phyloP scores from a whole-genome alignment of 2,329 filamentous ascomycete genomes.

The Claviceps spartinae region DNA sequence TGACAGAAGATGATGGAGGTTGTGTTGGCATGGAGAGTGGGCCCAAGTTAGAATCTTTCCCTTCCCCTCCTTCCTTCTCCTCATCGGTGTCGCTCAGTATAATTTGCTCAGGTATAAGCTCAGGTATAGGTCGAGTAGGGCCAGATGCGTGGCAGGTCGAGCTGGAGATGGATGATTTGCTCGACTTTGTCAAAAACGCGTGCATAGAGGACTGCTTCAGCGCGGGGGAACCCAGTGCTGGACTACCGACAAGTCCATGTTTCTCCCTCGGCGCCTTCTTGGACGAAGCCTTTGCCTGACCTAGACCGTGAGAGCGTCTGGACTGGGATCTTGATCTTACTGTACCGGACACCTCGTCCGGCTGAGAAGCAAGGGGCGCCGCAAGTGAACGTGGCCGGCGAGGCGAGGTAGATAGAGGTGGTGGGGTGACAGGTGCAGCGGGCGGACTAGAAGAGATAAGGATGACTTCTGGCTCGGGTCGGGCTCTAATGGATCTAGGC shows the following conservation, averaged over 20 bases:
- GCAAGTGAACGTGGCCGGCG: constrained; percentile 4
- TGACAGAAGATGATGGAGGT: background rate
- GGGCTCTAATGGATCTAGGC: constrained; percentile 22
- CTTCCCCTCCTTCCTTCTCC: background rate
- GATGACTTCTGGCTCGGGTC: constrained; percentile 23
- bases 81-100: background rate
- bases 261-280: background rate
- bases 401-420: constrained; percentile 15
- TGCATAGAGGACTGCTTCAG: constrained; percentile 23
- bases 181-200: constrained; percentile 11
- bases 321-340: constrained; percentile 13
- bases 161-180: background rate
- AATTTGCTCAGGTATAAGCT: background rate
- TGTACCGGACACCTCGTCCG: constrained; percentile 11
- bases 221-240: background rate
- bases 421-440: constrained; percentile 15
- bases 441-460: constrained; percentile 31
- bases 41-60: constrained; percentile 9
- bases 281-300: constrained; percentile 1
- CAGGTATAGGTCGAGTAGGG: background rate
- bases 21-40: constrained; percentile 1
- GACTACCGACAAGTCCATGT: background rate
- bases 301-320: constrained; percentile 10
- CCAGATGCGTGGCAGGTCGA: background rate
- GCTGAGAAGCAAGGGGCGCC: constrained; percentile 4